Evolutionary conservation across 148 eudicot genomes (phyloP), one percentile per base, ranked within the genome.

Genomic region (Chenopodium berlandieri): DNA sequence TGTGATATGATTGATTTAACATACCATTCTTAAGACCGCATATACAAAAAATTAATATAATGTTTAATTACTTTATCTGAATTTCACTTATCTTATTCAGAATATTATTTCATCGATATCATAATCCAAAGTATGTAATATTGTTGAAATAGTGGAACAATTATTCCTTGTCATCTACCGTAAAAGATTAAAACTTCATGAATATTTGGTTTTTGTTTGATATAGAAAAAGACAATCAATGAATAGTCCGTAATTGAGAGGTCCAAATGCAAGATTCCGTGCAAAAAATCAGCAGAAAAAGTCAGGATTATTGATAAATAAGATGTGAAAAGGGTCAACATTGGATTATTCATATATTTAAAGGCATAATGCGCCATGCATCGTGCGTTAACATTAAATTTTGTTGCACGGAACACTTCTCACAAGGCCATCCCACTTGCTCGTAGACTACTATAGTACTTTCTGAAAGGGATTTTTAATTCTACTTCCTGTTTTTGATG

Each of bases 321-420:
- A 5, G 44, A 40, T 40, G 44, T 40, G 44, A 40, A 40, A 22
- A 44, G 75, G 52, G 75, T 72, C 75, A 72, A 72, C 52, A 72
- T 72, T 71, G 12, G n/a, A 20, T 4, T 37, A 67, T 13, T 67
- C 17, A 30, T 67, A 7, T 0, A 52, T 40, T 12, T 52, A 27
- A 67, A 25, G 37, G 52, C 30, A 46, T 72, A 72, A 46, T 72
- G 56, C n/a, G 56, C n/a, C 75, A 72, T 72, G 56, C 75, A 72
- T 72, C 56, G 17, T 72, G 31, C 23, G 54, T 52, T 46, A 40
- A 72, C 27, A 46, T 8, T 72, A 7, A 47, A 46, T 69, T 16
- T 16, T 7, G 37, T 69, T 31, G 66, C 66, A 62, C 66, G 66
- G 66, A 22, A 22, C 66, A 62, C 25, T 62, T 62, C 7, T 62